These are phyloP conservation scores for Fusarium chlamydosporum DNA, from an alignment of 2,329 filamentous ascomycete species.

Conservation along the genomic window DNA sequence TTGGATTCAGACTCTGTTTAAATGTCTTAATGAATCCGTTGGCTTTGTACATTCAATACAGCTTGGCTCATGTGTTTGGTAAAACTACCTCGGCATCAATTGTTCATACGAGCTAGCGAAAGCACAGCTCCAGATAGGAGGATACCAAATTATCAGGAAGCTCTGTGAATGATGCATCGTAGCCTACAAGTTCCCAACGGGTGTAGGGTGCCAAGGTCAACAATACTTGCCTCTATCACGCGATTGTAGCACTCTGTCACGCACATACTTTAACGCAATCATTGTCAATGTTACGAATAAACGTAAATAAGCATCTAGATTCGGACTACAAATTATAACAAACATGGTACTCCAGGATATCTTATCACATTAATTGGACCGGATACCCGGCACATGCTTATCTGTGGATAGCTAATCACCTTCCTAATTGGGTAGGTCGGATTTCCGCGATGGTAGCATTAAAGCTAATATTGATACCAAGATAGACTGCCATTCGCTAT, in stretches of 20 bases:
- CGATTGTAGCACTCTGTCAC: no score
- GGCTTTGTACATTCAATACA: no score
- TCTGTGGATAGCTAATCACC: slow-evolving; percentile 13
- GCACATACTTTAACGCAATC: neutral
- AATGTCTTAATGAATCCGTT: no score
- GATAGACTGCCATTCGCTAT: slow-evolving; percentile 4
- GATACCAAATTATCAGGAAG: no score
- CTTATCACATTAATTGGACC: slow-evolving; percentile 19
- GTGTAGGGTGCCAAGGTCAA: neutral
- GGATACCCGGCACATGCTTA: slow-evolving; percentile 33
- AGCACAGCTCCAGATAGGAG: no score
- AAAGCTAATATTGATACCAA: slow-evolving; percentile 2
- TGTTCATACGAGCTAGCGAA: no score
- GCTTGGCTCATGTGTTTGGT: no score
- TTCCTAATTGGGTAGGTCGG: slow-evolving; percentile 25
- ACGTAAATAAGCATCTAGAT: neutral
- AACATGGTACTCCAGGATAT: neutral
- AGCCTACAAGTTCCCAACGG: no score
- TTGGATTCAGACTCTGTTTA: no score
- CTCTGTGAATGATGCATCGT: no score
- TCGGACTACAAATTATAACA: neutral
- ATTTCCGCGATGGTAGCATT: slow-evolving; percentile 2
- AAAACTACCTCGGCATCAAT: no score
- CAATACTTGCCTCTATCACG: neutral
- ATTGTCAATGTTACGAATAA: neutral